A percentile compares a stretch with the other conserved stretches of the same genome.
Conservation (phyloP, 768 basidiomycete genomes). For the Guyanaporus albipodus region DNA sequence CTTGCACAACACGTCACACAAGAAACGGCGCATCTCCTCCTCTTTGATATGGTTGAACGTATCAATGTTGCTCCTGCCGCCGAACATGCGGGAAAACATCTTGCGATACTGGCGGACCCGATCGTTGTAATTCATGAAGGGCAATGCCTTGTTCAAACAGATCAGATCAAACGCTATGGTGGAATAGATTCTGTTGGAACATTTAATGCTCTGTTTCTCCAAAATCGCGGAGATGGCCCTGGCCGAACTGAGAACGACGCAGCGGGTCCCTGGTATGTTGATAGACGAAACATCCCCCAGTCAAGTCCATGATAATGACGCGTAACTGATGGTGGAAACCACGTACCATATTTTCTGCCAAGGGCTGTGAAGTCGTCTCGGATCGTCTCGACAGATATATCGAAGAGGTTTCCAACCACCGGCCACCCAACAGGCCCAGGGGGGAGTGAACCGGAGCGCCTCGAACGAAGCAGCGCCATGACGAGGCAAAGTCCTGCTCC, state of each 20-base stretch:
- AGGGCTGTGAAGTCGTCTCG: conserved; percentile 53
- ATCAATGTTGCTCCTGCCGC: conserved; percentile 6
- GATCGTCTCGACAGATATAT: conserved; percentile 46
- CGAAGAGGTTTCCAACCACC: conserved; percentile 50
- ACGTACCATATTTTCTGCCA: conserved; percentile 49
- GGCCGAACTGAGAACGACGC: conserved; percentile 48
- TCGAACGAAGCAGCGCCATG: conserved; percentile 1
- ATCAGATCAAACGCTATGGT: conserved; percentile 20
- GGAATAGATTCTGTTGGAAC: conserved; percentile 33
- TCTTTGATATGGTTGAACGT: conserved; percentile 18
- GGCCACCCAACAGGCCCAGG: conserved; percentile 31
- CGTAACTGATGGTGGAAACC: neutral
- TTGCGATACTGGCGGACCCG: conserved; percentile 15
- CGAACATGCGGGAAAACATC: conserved; percentile 4
- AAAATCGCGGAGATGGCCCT: conserved; percentile 46
- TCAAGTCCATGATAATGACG: neutral
- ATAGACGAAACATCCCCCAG: conserved; percentile 23
- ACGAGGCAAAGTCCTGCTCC: conserved; percentile 10
- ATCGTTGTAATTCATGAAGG: conserved; percentile 10
- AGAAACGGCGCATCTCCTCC: conserved; percentile 15
- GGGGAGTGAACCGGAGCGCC: conserved; percentile 5
- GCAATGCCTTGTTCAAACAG: conserved; percentile 9
- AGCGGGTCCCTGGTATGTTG: conserved; percentile 40
- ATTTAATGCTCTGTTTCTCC: conserved; percentile 50
- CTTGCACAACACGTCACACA: conserved; percentile 12